Evolutionary conservation across 2,329 filamentous ascomycete species (phyloP).

Genomic region (Pyricularia sp.): DNA sequence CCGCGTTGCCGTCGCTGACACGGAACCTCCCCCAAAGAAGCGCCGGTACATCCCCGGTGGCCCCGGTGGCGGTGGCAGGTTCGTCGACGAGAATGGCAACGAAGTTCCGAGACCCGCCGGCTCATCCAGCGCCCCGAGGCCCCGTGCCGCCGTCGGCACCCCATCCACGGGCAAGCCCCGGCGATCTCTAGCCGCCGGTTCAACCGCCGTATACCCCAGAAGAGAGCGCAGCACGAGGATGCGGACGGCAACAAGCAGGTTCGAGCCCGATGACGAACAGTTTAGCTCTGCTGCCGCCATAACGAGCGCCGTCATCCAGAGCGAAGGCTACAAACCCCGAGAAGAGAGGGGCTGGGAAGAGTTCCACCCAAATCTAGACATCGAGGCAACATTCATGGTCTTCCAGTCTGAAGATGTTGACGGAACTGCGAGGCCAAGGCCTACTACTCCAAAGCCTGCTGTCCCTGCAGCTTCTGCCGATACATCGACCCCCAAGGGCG

Average conservation of each 20-base stretch:
- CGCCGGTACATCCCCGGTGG: constrained; percentile 79
- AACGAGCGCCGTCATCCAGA: constrained; percentile 79
- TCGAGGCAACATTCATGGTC: constrained; percentile 69
- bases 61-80: constrained; percentile 76
- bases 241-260: constrained; percentile 39
- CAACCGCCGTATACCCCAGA: constrained; percentile 39
- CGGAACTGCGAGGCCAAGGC: constrained; percentile 47
- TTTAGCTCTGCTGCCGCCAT: constrained; percentile 85
- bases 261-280: constrained; percentile 51
- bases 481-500: neutral
- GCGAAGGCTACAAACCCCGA: constrained; percentile 92
- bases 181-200: constrained; percentile 31
- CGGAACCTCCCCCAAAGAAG: constrained; percentile 60
- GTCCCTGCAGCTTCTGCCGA: neutral
- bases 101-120: constrained; percentile 39
- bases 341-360: constrained; percentile 98
- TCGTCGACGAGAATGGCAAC: constrained; percentile 62
- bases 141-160: constrained; percentile 31
- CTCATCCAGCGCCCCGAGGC: constrained; percentile 40
- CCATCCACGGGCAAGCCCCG: neutral
- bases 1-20: constrained; percentile 25
- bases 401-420: constrained; percentile 82
- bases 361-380: constrained; percentile 91
- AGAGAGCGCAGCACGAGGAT: constrained; percentile 49
- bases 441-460: constrained; percentile 12